Evolutionary conservation across 2,329 filamentous ascomycete genomes (phyloP), one percentile per base, ranked within the genome.

Genomic region (Epichloe glyceriae): DNA sequence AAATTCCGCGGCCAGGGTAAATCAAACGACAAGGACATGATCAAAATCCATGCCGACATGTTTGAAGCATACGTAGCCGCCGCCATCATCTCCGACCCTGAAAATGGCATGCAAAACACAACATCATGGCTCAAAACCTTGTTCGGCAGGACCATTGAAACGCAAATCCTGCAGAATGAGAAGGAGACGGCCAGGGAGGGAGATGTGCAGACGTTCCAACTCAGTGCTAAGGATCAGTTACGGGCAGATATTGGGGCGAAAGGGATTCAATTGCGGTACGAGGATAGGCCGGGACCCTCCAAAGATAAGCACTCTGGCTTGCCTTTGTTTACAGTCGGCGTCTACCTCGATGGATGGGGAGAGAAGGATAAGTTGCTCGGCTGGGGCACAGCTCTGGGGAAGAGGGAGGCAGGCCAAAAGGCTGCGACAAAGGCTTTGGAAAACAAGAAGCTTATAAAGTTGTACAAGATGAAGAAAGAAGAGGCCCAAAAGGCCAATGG

Each of bases 41-140:
- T 71, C 14, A 96, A 96, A 65, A 80, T 88, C 10, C 74, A 86
- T 51, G 90, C 84, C 8, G 91, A 97, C 62, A 76, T 96, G 17
- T 94, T 96, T 59, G 91, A 97, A 64, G 86, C 91, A 0, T 96
- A 94, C 58, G 79, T 95, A 15, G 90, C 86, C 8, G 90, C 85
- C 3, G 68, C 90, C 5, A 76, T 95, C 35, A 69, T 88, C 2
- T 82, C 83, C 1, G 78, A 88, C 58, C 73, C 80, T 0, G 66
- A 70, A 3, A 63, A 79, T 45, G 89, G 90, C 1, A 76, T 85
- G 45, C 55, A 65, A 7, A 73, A 72, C 2, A 82, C 78, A 2
- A 75, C 83, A 48, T 64, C 73, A 14, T 97, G 89, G 88, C 69
- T 96, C 44, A 83, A 79, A 47, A 69, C 74, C 7, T 70, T 96